A percentile compares a stretch with the other conserved stretches of the same genome.
Conservation (phyloP, 495 filamentous ascomycete genomes). For the Penicillium chermesinum region DNA sequence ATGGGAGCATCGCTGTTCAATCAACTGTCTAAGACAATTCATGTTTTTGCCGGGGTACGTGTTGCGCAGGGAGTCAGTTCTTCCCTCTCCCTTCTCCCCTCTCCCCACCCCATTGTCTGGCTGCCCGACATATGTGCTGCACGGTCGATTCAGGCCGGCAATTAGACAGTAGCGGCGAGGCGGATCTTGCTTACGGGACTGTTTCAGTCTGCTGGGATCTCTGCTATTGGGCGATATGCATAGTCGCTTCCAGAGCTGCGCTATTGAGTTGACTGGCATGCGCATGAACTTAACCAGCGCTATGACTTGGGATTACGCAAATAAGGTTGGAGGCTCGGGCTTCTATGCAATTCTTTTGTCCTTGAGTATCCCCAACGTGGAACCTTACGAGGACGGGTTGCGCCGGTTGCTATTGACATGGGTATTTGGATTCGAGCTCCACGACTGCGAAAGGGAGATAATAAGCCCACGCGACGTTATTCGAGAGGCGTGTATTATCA, state of each 20-base stretch:
- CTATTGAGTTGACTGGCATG: slow-evolving; percentile 11
- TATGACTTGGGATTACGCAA: slow-evolving; percentile 4
- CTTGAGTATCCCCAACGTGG: neutral
- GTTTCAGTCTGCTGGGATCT: neutral
- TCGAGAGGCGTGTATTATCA: too few species aligned
- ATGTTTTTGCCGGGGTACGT: neutral
- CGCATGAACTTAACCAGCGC: slow-evolving; percentile 3
- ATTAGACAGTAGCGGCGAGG: neutral
- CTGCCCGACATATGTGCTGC: slow-evolving; percentile 9
- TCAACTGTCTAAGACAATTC: slow-evolving; percentile 2
- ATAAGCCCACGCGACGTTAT: too few species aligned
- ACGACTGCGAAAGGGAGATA: too few species aligned
- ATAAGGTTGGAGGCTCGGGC: neutral
- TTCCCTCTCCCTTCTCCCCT: too few species aligned
- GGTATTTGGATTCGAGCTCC: too few species aligned
- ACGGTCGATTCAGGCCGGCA: slow-evolving; percentile 3
- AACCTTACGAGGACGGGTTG: too few species aligned
- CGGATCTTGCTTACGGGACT: neutral
- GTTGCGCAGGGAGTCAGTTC: slow-evolving; percentile 2
- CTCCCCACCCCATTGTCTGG: neutral
- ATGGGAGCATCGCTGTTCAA: too few species aligned
- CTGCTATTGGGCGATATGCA: slow-evolving; percentile 7
- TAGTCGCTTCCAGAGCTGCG: neutral
- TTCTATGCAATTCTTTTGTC: neutral
- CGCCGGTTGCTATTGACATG: too few species aligned